Evolutionary conservation across 129 eudicot genomes (phyloP).

Genomic region (Artemisia argyi): DNA sequence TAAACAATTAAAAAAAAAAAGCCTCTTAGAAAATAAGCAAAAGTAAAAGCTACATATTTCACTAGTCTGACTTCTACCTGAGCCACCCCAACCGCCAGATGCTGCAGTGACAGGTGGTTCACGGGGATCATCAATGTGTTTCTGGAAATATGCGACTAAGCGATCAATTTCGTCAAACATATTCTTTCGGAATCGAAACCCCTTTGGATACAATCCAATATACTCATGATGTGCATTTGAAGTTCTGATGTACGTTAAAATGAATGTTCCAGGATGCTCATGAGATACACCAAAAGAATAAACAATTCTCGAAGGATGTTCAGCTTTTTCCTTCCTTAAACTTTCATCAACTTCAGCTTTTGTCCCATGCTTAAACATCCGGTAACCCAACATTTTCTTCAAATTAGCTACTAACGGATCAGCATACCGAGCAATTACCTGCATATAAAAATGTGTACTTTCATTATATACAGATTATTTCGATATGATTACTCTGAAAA

Average conservation of each 20-base stretch:
- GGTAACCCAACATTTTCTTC: constrained; percentile 78
- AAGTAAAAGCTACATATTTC: no score
- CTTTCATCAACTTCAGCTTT: constrained; percentile 87
- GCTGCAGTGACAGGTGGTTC: constrained; percentile 63
- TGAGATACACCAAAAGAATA: constrained; percentile 88
- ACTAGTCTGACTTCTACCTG: background rate
- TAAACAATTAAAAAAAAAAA: no score
- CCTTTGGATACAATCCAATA: constrained; percentile 85
- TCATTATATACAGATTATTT: background rate
- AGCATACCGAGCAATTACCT: constrained; percentile 85
- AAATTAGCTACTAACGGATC: constrained; percentile 76
- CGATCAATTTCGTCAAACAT: constrained; percentile 86
- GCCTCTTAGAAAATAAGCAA: no score
- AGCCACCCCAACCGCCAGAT: constrained; percentile 72
- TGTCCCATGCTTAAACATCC: constrained; percentile 78
- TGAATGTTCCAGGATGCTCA: constrained; percentile 90
- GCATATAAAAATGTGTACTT: background rate
- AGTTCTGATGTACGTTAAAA: constrained; percentile 73
- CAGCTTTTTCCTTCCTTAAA: constrained; percentile 65
- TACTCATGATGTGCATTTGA: constrained; percentile 90
- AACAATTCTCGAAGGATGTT: constrained; percentile 73
- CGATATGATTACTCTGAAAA: background rate
- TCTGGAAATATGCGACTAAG: constrained; percentile 80
- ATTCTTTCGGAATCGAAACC: constrained; percentile 78
- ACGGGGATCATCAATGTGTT: constrained; percentile 85